A percentile compares a stretch with the other conserved stretches of the same genome.
phyloP scores from a whole-genome alignment of 345 rosid species.

The Gossypium mustelinum region DNA sequence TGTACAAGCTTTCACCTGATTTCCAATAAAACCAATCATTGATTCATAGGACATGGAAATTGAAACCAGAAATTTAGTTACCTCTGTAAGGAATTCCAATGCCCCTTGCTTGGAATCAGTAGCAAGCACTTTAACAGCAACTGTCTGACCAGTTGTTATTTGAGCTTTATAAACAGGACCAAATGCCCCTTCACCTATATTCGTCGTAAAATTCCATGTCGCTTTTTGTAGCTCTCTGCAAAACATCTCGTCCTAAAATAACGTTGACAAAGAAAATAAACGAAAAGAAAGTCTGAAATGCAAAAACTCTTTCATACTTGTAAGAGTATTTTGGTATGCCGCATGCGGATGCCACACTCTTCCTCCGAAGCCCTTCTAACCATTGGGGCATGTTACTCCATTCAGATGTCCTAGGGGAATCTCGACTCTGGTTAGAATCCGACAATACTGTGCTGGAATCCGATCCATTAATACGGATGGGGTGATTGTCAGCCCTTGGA shows the following conservation, averaged over 20 bases:
- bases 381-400: slow-evolving; percentile 44
- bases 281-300: not conserved
- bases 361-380: slow-evolving; percentile 54
- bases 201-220: slow-evolving; percentile 50
- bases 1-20: not conserved
- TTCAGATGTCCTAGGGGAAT: slow-evolving; percentile 55
- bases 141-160: slow-evolving; percentile 53
- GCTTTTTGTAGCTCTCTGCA: slow-evolving; percentile 62
- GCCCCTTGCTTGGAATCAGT: slow-evolving; percentile 70
- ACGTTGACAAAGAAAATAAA: not conserved
- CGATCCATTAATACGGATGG: slow-evolving; percentile 45
- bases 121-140: slow-evolving; percentile 69
- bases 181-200: slow-evolving; percentile 69
- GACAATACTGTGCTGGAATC: slow-evolving; percentile 44
- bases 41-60: not conserved
- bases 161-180: slow-evolving; percentile 71
- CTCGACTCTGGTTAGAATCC: slow-evolving; percentile 49
- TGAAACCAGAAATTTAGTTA: slow-evolving; percentile 13
- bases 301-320: slow-evolving; percentile 34
- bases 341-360: slow-evolving; percentile 37
- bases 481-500: slow-evolving; percentile 42
- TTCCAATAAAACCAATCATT: not conserved
- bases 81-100: slow-evolving; percentile 69
- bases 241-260: not conserved
- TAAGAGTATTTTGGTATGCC: slow-evolving; percentile 67